Evolutionary conservation across 805 yeast genomes (phyloP).

Genomic region (Cyberlindnera mycetangii): DNA sequence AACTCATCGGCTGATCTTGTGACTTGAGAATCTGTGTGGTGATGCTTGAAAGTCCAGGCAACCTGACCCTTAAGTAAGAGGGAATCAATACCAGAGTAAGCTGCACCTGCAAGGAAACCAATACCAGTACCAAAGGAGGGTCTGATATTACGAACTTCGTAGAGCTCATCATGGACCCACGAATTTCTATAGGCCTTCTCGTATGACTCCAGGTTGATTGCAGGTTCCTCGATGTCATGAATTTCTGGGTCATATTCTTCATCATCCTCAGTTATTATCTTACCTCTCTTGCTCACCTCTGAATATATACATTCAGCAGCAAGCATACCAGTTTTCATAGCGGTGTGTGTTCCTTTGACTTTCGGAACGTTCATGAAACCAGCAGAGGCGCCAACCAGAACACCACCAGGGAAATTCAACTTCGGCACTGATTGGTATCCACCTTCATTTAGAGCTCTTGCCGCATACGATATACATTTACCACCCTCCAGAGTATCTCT

Average conservation of each 20-base stretch:
- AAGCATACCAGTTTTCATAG: conserved; percentile 91
- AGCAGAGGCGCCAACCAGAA: conserved; percentile 91
- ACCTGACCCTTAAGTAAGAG: conserved; percentile 71
- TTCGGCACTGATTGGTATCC: conserved; percentile 93
- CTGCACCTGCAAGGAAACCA: conserved; percentile 80
- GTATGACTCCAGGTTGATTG: conserved; percentile 53
- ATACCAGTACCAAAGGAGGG: conserved; percentile 81
- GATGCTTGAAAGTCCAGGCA: conserved; percentile 84
- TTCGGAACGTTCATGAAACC: conserved; percentile 98
- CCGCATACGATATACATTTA: conserved; percentile 89
- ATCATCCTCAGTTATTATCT: conserved; percentile 39
- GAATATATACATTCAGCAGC: conserved; percentile 85
- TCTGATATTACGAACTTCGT: conserved; percentile 83
- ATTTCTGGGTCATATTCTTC: conserved; percentile 39
- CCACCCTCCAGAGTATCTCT: conserved; percentile 77
- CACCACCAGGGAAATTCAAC: conserved; percentile 93
- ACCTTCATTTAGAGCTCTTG: conserved; percentile 96
- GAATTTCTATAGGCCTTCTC: conserved; percentile 66
- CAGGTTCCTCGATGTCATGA: conserved; percentile 38
- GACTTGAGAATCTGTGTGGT: conserved; percentile 63
- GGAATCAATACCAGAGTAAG: conserved; percentile 82
- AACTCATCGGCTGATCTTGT: conserved; percentile 67
- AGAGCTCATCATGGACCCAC: conserved; percentile 84
- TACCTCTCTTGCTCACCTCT: conserved; percentile 43
- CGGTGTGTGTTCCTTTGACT: conserved; percentile 96